These are phyloP conservation scores for Pseudopithomyces chartarum DNA, from an alignment of 2,329 filamentous ascomycete species.

Conservation along the genomic window DNA sequence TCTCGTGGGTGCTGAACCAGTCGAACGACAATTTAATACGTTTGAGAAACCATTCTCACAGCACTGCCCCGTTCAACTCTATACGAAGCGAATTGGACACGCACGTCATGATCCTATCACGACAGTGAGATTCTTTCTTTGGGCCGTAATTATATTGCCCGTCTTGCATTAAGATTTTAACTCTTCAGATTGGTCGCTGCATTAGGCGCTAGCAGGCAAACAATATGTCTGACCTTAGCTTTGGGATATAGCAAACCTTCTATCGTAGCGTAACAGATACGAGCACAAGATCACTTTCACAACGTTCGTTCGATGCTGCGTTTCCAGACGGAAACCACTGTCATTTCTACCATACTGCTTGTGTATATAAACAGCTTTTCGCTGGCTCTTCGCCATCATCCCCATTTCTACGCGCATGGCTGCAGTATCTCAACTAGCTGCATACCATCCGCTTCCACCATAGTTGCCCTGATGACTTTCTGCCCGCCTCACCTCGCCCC, in stretches of 20 bases:
- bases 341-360: background rate
- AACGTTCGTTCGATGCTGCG: background rate
- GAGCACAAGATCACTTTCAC: background rate
- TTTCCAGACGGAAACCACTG: background rate
- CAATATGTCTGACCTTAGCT: background rate
- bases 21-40: background rate
- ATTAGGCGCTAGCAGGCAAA: constrained; percentile 1
- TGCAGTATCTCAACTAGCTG: constrained; percentile 11
- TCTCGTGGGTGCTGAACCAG: background rate
- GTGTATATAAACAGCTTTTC: constrained; percentile 17
- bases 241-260: background rate
- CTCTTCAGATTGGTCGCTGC: background rate
- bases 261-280: background rate
- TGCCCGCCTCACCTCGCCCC: constrained; percentile 10
- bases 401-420: constrained; percentile 17
- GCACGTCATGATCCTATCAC: background rate
- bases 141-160: background rate
- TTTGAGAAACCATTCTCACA: background rate
- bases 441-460: constrained; percentile 1
- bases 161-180: too few relatives aligned
- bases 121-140: background rate
- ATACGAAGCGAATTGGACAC: too few relatives aligned
- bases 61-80: background rate
- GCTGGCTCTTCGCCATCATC: constrained; percentile 1
- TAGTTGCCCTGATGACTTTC: constrained; percentile 26